Base-by-base conservation (phyloP, 768 basidiomycete genomes). In the Rhodotorula toruloides region DNA sequence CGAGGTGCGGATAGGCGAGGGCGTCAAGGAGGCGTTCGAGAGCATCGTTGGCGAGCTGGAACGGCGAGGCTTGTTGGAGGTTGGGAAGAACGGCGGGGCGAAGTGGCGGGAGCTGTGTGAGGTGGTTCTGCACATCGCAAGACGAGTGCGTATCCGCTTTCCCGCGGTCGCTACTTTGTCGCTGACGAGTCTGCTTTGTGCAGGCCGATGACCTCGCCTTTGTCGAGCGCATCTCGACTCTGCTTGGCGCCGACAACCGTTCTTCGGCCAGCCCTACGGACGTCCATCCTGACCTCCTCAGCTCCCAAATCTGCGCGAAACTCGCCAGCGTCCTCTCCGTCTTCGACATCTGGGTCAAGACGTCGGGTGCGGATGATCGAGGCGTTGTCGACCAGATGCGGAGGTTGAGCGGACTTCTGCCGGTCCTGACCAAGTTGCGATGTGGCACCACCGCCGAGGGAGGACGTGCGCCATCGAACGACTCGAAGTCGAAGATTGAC, bases 121-220 rank as follows among this genome's bases (percentile, higher is more conserved):
- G 68, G 84, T 83, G 59, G 89, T 89, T 85, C 81, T 84, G 70
- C 79, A 77, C 27, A 83, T 89, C 68, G 87, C 88, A 0, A 84
- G 83, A 72, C 81, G 81, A 79, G 89, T 87, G 54, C 62, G 81
- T 76, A 11, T 9, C 11, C 13, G 10, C 36, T 21, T 34, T 4
- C 21, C 17, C 21, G 39, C n/a, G 25, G 21, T 31, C n/a, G n/a
- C n/a, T n/a, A 74, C 86, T 8, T 82, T 83, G 14, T 78, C 76
- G 72, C 76, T 13, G 79, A 84, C 44, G 78, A 21, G 34, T 81
- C 0, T 78, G 80, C 2, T 2, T 39, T 1, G 7, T 39, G 46
- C 59, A 76, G 59, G 68, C 57, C 14, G 54, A 61, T 49, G 61
- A 74, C 37, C 39, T 54, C 16, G 54, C 63, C 3, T 55, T 55